Base-by-base conservation (phyloP, 805 yeast species). In the Sugiyamaella boreocaroliniensis region DNA sequence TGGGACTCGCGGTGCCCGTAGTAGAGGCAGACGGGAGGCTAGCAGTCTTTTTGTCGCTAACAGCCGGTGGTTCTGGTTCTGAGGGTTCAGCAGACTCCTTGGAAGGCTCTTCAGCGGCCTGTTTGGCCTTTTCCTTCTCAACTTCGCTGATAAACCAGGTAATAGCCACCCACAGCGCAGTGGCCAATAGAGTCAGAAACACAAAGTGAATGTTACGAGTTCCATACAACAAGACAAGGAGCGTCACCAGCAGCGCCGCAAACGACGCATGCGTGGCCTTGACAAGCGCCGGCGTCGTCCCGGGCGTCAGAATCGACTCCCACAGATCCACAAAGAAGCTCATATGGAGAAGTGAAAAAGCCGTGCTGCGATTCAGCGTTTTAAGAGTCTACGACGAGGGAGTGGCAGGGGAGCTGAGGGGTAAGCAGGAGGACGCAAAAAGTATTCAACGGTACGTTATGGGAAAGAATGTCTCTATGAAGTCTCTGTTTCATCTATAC, bases 231-330 rank as follows among this genome's bases (percentile, higher is more conserved):
- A 92, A 77, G 53, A 75, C 71, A 1, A 72, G 55, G 55, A 92
- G 73, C 0, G 86, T 76, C 4, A 78, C 46, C 11, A 82, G 72
- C 52, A 93, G 74, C 10, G 85, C 75, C 0, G 77, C 72, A 63
- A 93, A 93, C 1, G 97, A 85, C 1, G 73, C 76, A 66, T 93
- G 97, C 0, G 97, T 92, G 1, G 98, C 97, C 40, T 76, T 74
- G n/a, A 89, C 75, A 49, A 93, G 76, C 1, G 95, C 89, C 1
- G 97, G 97, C 1, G 93, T 80, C 0, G 96, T 81, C 1, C 99
- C 99, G 5, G 98, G 97, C 15, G 88, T 83, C 69, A 92, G 87
- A 26, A 93, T 80, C 12, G 96, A 86, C 52, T 86, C 83, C 97
- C 97, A 90, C 44, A 92, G 76, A 22, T 86, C 95, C 22, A 69